phyloP scores from a whole-genome alignment of 352 stramenopile genomes.

The Achlya hypogyna region DNA sequence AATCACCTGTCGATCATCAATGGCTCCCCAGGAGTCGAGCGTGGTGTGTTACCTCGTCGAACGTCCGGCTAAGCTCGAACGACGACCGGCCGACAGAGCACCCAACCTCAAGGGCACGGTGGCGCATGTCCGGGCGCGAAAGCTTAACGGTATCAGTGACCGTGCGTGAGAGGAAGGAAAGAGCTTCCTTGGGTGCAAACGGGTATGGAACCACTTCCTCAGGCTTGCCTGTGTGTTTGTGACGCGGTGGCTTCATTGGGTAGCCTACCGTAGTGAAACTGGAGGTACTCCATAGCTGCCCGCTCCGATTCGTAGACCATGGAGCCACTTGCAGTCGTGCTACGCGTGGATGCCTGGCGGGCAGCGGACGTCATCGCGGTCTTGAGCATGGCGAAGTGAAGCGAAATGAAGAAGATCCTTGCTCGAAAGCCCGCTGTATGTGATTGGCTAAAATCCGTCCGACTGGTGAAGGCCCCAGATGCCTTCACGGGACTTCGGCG shows the following conservation, averaged over 20 bases:
- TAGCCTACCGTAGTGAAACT: constrained; percentile 81
- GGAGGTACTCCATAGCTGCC: constrained; percentile 83
- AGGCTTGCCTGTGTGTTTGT: constrained; percentile 34
- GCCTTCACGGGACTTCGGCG: not conserved
- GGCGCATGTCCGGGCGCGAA: constrained; percentile 36
- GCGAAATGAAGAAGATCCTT: not conserved
- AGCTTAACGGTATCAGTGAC: constrained; percentile 62
- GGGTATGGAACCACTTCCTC: constrained; percentile 55
- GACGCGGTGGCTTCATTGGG: not conserved
- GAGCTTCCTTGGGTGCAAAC: constrained; percentile 66
- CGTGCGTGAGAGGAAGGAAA: constrained; percentile 81
- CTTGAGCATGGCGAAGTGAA: not conserved
- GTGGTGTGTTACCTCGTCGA: constrained; percentile 65
- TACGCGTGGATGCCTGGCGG: constrained; percentile 30
- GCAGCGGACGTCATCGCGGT: not conserved
- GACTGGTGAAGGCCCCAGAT: not conserved
- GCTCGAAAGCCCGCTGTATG: not conserved
- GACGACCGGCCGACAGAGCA: constrained; percentile 90
- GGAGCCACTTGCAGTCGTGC: constrained; percentile 81
- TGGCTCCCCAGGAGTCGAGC: no score
- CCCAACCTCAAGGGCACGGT: constrained; percentile 89
- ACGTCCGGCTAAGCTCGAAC: constrained; percentile 89
- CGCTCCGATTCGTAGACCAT: constrained; percentile 82
- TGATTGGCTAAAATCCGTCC: not conserved
- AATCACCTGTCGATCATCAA: constrained; percentile 38